These are phyloP conservation scores for Tolypocladium ovalisporum DNA, from an alignment of 2,329 filamentous ascomycete genomes.

Conservation along the genomic window DNA sequence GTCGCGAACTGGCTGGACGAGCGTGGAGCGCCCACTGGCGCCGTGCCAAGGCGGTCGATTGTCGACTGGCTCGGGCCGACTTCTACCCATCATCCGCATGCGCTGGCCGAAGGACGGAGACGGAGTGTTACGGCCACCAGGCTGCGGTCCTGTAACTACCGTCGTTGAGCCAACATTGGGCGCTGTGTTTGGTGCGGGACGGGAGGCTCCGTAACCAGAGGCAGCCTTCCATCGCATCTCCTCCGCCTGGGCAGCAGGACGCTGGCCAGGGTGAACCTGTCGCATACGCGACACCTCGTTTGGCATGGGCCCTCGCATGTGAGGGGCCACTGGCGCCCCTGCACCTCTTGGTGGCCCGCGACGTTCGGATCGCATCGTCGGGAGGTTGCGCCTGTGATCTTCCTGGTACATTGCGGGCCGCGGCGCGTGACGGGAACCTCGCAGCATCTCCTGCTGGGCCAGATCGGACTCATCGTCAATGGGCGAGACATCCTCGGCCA, in stretches of 20 bases:
- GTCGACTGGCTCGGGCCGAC: slow-evolving; percentile 26
- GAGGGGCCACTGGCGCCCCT: neutral
- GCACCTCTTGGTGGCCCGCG: too few species aligned
- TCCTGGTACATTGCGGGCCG: slow-evolving; percentile 1
- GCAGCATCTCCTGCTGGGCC: neutral
- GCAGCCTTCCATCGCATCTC: neutral
- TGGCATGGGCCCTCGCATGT: neutral
- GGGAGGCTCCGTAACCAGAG: neutral
- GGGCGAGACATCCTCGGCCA: slow-evolving; percentile 35
- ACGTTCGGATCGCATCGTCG: neutral
- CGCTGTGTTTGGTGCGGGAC: neutral
- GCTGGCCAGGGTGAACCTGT: neutral
- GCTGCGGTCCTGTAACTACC: slow-evolving; percentile 12
- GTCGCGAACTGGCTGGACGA: slow-evolving; percentile 55
- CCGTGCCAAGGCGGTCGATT: slow-evolving; percentile 58
- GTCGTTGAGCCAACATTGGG: slow-evolving; percentile 9
- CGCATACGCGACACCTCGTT: neutral
- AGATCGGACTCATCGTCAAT: slow-evolving; percentile 32
- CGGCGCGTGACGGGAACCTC: neutral
- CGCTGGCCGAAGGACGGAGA: slow-evolving; percentile 21
- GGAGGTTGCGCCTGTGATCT: slow-evolving; percentile 1
- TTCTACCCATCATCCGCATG: slow-evolving; percentile 20
- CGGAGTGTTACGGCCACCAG: slow-evolving; percentile 12
- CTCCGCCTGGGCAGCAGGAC: neutral
- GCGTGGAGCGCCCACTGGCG: slow-evolving; percentile 54